Evolutionary conservation across 306 rosid genomes (phyloP).

Genomic region (Myrica gale): DNA sequence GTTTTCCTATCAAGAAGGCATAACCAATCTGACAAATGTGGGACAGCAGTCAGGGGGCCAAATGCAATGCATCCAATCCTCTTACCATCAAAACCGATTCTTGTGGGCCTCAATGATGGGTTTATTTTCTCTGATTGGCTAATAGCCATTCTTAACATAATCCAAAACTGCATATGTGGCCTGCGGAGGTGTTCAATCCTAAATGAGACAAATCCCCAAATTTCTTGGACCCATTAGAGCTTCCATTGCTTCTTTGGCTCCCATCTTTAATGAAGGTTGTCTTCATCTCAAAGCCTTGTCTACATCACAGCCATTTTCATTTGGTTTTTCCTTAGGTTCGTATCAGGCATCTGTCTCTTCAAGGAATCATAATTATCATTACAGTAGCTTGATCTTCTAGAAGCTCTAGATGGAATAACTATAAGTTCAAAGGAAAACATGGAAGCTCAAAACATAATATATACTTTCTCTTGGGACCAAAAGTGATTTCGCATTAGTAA

Average conservation of each 20-base stretch:
- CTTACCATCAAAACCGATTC: not conserved
- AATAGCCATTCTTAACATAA: not conserved
- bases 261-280: not conserved
- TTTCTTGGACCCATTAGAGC: not conserved
- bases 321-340: not conserved
- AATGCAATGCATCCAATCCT: not conserved
- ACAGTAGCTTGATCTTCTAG: not conserved
- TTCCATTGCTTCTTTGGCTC: not conserved
- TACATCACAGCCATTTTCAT: not conserved
- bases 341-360: no score
- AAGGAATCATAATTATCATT: not conserved
- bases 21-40: not conserved
- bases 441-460: no score
- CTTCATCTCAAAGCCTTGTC: not conserved
- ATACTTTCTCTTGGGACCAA: no score
- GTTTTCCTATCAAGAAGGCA: not conserved
- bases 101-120: not conserved
- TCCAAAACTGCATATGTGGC: conserved; percentile 1
- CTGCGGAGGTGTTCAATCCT: not conserved
- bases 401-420: not conserved
- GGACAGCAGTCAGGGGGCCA: not conserved
- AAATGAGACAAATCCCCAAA: not conserved
- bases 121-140: not conserved
- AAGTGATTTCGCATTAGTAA: no score
- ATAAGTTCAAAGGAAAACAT: not conserved